Evolutionary conservation across 768 basidiomycete genomes (phyloP).

Genomic region (Paxillus involutus): DNA sequence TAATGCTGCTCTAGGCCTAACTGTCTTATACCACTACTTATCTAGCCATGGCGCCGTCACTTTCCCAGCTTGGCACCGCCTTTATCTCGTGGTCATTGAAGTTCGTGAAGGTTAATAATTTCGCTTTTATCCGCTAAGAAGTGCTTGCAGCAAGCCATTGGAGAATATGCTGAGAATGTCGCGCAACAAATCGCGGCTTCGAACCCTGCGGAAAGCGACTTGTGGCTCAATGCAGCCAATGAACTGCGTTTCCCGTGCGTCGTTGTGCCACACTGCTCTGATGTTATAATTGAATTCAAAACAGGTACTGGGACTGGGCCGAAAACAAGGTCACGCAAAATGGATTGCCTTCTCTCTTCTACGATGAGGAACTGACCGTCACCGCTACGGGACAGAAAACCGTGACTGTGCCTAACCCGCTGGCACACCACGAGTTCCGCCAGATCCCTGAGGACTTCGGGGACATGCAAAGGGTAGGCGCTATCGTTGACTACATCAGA

Average conservation of each 20-base stretch:
- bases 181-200: slow-evolving; percentile 23
- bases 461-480: slow-evolving; percentile 10
- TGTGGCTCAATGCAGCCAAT: slow-evolving; percentile 20
- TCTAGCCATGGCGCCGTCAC: too few relatives aligned
- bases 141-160: slow-evolving; percentile 24
- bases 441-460: slow-evolving; percentile 19
- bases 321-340: slow-evolving; percentile 14
- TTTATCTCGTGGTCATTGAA: slow-evolving; percentile 1
- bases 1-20: too few relatives aligned
- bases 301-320: slow-evolving; percentile 31
- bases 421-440: slow-evolving; percentile 13
- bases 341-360: slow-evolving; percentile 22
- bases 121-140: background rate
- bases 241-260: slow-evolving; percentile 30
- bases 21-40: too few relatives aligned
- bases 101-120: slow-evolving; percentile 1
- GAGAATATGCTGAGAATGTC: slow-evolving; percentile 22
- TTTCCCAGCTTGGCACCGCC: too few relatives aligned
- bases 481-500: background rate
- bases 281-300: background rate
- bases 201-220: slow-evolving; percentile 14
- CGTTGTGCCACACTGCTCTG: background rate
- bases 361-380: slow-evolving; percentile 12
- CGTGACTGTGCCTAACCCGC: slow-evolving; percentile 17
- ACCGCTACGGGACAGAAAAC: slow-evolving; percentile 2